Base-by-base conservation (phyloP, 176 grass and related monocot genomes). In the Leersia perrieri region DNA sequence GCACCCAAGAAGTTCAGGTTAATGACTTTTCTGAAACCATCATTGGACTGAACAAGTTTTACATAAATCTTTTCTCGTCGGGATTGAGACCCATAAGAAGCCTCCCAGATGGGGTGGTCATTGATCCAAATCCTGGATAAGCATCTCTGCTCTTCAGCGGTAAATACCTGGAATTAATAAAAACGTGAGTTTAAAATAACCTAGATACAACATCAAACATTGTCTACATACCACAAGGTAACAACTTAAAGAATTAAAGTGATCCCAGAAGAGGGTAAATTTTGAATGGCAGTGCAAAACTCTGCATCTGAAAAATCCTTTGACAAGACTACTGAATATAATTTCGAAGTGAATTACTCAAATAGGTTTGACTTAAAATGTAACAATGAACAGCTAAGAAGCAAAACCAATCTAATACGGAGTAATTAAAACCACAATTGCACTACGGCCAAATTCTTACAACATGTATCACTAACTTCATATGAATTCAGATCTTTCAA, bases 61-160 rank as follows among this genome's bases (percentile, higher is more conserved):
- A 90, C 41, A 76, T 84, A 69, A 14, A 94, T 80, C 25, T 16
- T 76, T 76, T 74, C 67, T 53, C 76, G 34, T 75, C 28, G 87
- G 13, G 92, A 63, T 68, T 80, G 68, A 78, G 89, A 88, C 47
- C 18, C 16, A 4, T 94, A 97, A 60, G n/a, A 63, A 18, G 79
- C 82, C 11, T 39, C 34, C 85, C 85, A 92, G 23, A 33, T 49
- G 9, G 83, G 85, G 3, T 2, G 70, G 44, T 87, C 73, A 33
- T 14, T 81, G 29, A 97, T 61, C 91, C 91, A 97, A 82, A 97
- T 57, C 87, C 91, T 85, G 22, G 87, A 79, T 23, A 90, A 64
- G 81, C 85, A 90, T 82, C 60, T 94, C 73, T 88, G 89, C 86
- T 97, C 94, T 78, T 97, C 89, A 22, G 91, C 91, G 38, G 92